Evolutionary conservation across 2,329 filamentous ascomycete species (phyloP).

Genomic region (Neonectria magnoliae): DNA sequence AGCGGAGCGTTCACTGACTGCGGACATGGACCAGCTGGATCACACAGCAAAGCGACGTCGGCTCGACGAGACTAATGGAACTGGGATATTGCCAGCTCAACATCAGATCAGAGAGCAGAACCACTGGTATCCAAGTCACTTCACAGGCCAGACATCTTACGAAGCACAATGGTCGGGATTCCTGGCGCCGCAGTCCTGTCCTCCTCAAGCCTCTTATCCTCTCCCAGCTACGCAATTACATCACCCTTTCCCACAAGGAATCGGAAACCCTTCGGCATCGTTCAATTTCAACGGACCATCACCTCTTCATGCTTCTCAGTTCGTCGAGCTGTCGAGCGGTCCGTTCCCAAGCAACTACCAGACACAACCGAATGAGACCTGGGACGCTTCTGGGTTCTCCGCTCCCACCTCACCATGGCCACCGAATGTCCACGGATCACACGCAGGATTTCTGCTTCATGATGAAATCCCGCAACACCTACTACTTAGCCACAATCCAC

Average conservation of each 20-base stretch:
- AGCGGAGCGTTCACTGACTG: background rate
- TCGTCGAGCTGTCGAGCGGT: background rate
- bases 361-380: background rate
- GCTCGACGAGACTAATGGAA: background rate
- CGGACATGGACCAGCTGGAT: background rate
- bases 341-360: background rate
- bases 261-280: background rate
- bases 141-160: background rate
- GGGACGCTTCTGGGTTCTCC: background rate
- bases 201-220: background rate
- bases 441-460: no score
- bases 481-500: background rate
- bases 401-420: background rate
- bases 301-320: background rate
- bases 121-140: no score
- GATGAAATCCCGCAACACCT: background rate
- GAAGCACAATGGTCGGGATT: background rate
- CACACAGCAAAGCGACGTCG: constrained; percentile 7
- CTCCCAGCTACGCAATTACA: background rate
- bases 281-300: background rate
- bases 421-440: background rate
- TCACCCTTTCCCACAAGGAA: background rate
- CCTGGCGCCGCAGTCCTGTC: background rate
- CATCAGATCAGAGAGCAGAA: no score
- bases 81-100: background rate